Evolutionary conservation across 352 stramenopile genomes (phyloP).

Genomic region (Pythium aristosporum): DNA sequence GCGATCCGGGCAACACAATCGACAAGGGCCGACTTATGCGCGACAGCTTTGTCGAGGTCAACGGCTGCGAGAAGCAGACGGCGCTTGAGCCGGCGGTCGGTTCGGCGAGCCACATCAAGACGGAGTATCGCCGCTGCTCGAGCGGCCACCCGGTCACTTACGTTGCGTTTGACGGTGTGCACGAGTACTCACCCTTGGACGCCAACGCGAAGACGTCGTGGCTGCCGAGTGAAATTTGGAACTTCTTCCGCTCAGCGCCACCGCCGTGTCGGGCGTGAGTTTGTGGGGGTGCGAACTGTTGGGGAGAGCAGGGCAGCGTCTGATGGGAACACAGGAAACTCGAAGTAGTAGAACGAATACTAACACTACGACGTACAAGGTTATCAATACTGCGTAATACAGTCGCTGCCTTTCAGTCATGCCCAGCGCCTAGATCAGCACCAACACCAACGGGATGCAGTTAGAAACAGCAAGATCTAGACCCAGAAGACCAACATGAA

Average conservation of each 20-base stretch:
- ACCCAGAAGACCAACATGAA: too few relatives aligned
- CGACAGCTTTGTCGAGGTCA: conserved; percentile 31
- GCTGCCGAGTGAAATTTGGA: conserved; percentile 28
- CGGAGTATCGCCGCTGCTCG: conserved; percentile 29
- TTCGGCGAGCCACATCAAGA: conserved; percentile 32
- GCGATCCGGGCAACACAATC: conserved; percentile 31
- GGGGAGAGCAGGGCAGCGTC: too few relatives aligned
- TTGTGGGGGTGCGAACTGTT: too few relatives aligned
- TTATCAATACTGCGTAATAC: too few relatives aligned
- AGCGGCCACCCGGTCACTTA: conserved; percentile 25
- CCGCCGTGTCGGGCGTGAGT: background rate
- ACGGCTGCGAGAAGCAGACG: conserved; percentile 28
- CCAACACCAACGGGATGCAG: too few relatives aligned
- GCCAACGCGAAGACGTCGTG: conserved; percentile 26
- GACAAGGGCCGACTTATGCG: conserved; percentile 31
- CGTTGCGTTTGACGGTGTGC: conserved; percentile 34
- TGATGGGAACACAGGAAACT: too few relatives aligned
- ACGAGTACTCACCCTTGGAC: conserved; percentile 31
- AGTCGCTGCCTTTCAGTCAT: too few relatives aligned
- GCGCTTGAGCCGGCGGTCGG: conserved; percentile 22
- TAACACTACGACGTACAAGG: too few relatives aligned
- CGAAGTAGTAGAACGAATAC: too few relatives aligned
- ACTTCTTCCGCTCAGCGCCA: conserved; percentile 22
- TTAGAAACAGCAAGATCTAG: too few relatives aligned
- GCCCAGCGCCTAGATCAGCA: too few relatives aligned